Conservation (phyloP, 305 asterid species). For the Striga hermonthica region DNA sequence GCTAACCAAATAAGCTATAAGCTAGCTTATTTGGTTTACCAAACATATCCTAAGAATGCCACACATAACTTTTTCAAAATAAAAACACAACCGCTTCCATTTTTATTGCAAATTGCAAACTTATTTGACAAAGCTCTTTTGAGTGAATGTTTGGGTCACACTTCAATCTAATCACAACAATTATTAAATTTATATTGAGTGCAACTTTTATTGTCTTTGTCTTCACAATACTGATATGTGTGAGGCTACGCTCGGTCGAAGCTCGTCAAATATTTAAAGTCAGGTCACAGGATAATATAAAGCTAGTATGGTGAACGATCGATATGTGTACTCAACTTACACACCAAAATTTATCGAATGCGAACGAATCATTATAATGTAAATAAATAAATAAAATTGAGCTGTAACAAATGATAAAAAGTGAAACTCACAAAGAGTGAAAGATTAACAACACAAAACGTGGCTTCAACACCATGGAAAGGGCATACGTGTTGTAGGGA, state of each 20-base stretch:
- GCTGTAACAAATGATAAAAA: not conserved
- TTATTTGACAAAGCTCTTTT: not conserved
- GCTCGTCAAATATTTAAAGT: constrained; percentile 66
- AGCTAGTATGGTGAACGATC: constrained; percentile 46
- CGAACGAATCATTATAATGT: too few species aligned
- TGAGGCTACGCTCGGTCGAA: constrained; percentile 61
- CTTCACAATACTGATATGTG: constrained; percentile 78
- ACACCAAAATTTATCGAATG: too few species aligned
- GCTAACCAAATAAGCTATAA: too few species aligned
- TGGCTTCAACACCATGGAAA: constrained; percentile 67
- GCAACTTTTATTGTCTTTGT: constrained; percentile 88
- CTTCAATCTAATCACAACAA: constrained; percentile 79
- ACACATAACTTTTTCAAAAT: too few species aligned
- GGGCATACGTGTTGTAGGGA: constrained; percentile 80
- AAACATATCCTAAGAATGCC: too few species aligned
- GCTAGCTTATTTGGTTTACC: too few species aligned
- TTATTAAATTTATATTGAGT: constrained; percentile 91
- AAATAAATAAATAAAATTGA: not conserved
- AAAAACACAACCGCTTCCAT: too few species aligned
- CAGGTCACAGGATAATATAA: constrained; percentile 68
- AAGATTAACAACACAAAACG: constrained; percentile 59
- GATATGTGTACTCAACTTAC: too few species aligned
- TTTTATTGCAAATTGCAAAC: not conserved
- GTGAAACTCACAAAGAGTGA: constrained; percentile 60
- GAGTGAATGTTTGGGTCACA: constrained; percentile 49